phyloP scores from a whole-genome alignment of 768 basidiomycete species.

The Phanerochaete carnosa region DNA sequence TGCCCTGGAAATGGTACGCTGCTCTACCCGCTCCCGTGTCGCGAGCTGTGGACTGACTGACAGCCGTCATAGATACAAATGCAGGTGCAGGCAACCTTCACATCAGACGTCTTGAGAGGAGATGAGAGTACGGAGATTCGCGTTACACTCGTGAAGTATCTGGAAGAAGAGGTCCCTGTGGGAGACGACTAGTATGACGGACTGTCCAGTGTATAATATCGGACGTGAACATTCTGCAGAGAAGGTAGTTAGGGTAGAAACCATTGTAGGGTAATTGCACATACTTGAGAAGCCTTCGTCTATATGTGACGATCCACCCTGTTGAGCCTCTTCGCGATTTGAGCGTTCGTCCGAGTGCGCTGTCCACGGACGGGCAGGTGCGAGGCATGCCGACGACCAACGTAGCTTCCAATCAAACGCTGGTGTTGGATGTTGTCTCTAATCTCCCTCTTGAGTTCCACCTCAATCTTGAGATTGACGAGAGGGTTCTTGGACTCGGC shows the following conservation, averaged over 20 bases:
- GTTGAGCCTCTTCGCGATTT: slow-evolving; percentile 90
- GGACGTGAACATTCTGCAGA: not conserved
- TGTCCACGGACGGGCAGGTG: slow-evolving; percentile 93
- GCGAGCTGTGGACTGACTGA: not conserved
- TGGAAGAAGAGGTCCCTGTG: slow-evolving; percentile 94
- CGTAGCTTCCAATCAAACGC: slow-evolving; percentile 90
- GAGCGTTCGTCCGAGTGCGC: slow-evolving; percentile 86
- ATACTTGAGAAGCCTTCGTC: not conserved
- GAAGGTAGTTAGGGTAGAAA: not conserved
- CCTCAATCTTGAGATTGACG: slow-evolving; percentile 72
- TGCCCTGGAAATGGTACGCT: slow-evolving; percentile 92
- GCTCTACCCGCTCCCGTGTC: not conserved
- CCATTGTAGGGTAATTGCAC: not conserved
- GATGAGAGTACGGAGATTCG: slow-evolving; percentile 94
- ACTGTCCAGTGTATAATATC: slow-evolving; percentile 20
- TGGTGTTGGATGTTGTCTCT: slow-evolving; percentile 92
- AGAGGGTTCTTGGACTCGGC: slow-evolving; percentile 53
- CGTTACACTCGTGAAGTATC: slow-evolving; percentile 83
- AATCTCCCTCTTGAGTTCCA: slow-evolving; percentile 77
- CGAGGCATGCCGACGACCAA: slow-evolving; percentile 92
- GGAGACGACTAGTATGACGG: slow-evolving; percentile 70
- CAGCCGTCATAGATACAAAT: slow-evolving; percentile 73
- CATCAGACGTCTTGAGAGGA: slow-evolving; percentile 88
- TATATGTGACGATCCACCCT: slow-evolving; percentile 61
- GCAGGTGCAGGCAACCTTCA: slow-evolving; percentile 86